Conservation (phyloP, 768 basidiomycete genomes). For the Leccinum ochraceum region DNA sequence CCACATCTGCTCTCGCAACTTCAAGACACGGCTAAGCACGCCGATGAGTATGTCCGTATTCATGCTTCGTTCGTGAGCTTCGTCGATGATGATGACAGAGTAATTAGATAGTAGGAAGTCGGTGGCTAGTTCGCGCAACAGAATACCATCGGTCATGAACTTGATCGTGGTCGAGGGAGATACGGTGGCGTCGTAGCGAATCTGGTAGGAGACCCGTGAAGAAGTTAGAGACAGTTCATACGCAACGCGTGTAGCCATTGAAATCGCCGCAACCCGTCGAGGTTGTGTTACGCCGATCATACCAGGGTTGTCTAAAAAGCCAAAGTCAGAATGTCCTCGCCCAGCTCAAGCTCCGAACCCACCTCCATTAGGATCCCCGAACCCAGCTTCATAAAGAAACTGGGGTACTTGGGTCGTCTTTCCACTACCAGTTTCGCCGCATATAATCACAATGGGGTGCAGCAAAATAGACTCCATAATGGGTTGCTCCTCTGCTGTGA, state of each 20-base stretch:
- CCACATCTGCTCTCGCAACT: conserved; percentile 90
- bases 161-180: conserved; percentile 91
- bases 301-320: conserved; percentile 83
- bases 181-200: conserved; percentile 94
- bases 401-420: conserved; percentile 99
- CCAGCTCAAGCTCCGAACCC: conserved; percentile 20
- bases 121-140: conserved; percentile 86
- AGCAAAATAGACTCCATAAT: conserved; percentile 91
- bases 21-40: conserved; percentile 91
- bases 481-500: conserved; percentile 89
- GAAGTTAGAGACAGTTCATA: conserved; percentile 85
- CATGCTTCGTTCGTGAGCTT: conserved; percentile 97
- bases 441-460: conserved; percentile 71
- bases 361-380: conserved; percentile 84
- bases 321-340: conserved; percentile 6
- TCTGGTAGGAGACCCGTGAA: conserved; percentile 90
- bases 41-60: conserved; percentile 98
- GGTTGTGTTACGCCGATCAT: conserved; percentile 99
- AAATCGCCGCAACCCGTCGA: conserved; percentile 94
- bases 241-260: conserved; percentile 93
- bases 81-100: conserved; percentile 94
- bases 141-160: conserved; percentile 99
- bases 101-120: conserved; percentile 96
- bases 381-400: conserved; percentile 97
- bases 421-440: conserved; percentile 96